phyloP scores from a whole-genome alignment of 257 asterid genomes.

The Jasminum sambac region DNA sequence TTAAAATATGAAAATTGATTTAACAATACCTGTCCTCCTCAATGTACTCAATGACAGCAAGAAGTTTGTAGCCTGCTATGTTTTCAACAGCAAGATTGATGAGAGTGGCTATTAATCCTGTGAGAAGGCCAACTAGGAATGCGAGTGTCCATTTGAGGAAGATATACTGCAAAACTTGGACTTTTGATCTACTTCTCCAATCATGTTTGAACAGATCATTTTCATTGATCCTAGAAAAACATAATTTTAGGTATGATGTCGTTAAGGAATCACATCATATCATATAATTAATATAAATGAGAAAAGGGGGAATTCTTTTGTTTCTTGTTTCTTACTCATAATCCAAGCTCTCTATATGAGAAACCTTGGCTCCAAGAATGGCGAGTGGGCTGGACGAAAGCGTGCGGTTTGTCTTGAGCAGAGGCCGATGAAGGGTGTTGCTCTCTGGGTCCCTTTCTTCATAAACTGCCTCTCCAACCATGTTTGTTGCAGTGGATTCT shows the following conservation, averaged over 20 bases:
- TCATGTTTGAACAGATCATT: constrained; percentile 95
- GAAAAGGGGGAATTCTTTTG: background rate
- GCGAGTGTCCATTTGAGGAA: constrained; percentile 80
- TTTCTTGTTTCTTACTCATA: constrained; percentile 64
- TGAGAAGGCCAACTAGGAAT: constrained; percentile 79
- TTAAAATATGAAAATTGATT: background rate
- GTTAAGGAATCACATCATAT: constrained; percentile 7
- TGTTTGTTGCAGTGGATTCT: constrained; percentile 31
- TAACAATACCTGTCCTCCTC: constrained; percentile 53
- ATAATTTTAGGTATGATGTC: background rate
- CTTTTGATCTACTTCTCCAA: constrained; percentile 85
- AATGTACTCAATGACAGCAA: constrained; percentile 54
- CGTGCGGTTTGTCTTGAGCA: constrained; percentile 58
- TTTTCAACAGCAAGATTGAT: constrained; percentile 86
- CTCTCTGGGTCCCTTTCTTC: constrained; percentile 63
- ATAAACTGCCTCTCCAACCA: constrained; percentile 36
- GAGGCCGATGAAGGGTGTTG: constrained; percentile 58
- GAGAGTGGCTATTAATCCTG: constrained; percentile 75
- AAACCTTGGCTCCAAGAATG: constrained; percentile 80
- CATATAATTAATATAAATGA: background rate
- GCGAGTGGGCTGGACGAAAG: constrained; percentile 64
- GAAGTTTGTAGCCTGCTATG: constrained; percentile 82
- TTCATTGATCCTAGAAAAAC: constrained; percentile 65
- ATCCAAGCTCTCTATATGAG: constrained; percentile 85
- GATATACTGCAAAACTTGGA: constrained; percentile 66